These are phyloP conservation scores for Wickerhamomyces sp. DNA, from an alignment of 1,139 yeast genomes.

Conservation along the genomic window DNA sequence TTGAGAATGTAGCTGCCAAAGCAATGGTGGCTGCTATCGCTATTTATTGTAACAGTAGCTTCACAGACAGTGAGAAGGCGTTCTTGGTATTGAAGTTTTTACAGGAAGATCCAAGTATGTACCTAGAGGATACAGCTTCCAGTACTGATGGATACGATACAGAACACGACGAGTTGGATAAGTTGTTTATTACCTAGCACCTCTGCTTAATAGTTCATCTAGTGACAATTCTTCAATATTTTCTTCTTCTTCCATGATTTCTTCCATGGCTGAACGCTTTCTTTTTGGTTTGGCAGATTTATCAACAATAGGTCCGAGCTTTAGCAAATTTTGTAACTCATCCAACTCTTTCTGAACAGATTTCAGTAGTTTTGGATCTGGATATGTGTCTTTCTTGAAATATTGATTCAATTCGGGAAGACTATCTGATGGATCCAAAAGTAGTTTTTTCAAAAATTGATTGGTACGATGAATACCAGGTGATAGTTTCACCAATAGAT, in stretches of 20 bases:
- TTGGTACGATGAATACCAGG: conserved; percentile 12
- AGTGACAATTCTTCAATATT: conserved; percentile 17
- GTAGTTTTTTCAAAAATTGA: conserved; percentile 13
- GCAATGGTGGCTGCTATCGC: conserved; percentile 2
- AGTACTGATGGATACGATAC: not conserved
- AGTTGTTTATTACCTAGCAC: not conserved
- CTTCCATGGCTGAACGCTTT: conserved; percentile 8
- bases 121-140: not conserved
- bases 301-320: conserved; percentile 15
- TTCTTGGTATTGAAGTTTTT: not conserved
- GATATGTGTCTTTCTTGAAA: conserved; percentile 11
- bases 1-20: not conserved
- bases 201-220: conserved; percentile 15
- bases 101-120: not conserved
- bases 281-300: conserved; percentile 10
- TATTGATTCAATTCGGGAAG: conserved; percentile 8
- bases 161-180: not conserved
- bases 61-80: not conserved
- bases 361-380: conserved; percentile 12
- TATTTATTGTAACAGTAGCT: not conserved
- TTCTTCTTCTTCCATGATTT: conserved; percentile 12
- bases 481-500: conserved; percentile 12
- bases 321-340: conserved; percentile 16
- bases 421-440: conserved; percentile 6
- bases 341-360: conserved; percentile 14